Base-by-base conservation (phyloP, 306 rosid genomes). In the Malus orientalis region DNA sequence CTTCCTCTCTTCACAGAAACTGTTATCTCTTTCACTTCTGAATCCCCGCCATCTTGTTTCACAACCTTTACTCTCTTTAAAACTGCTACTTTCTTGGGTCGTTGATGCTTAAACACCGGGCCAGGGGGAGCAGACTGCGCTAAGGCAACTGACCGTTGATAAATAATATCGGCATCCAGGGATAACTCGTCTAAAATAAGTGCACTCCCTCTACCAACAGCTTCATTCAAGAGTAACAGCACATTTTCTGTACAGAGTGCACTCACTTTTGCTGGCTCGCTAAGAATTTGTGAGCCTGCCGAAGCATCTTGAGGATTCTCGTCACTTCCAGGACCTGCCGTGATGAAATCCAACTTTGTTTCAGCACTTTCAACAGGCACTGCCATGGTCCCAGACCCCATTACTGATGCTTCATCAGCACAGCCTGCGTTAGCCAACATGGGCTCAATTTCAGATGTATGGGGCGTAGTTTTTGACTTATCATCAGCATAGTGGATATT, bases 171-270 rank as follows among this genome's bases (percentile, higher is more conserved):
- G 12, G 90, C 93, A 81, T 95, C 93, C 87, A 88, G 80, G 44
- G 81, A 75, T 9, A 74, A 83, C 44, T 85, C 84, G 10, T 86
- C 88, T 76, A 92, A 81, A 65, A 91, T 76, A 79, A 86, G 66
- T 57, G 98, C 98, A 82, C 84, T 80, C 69, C 98, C 97, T 73
- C 81, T 80, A 78, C 79, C 93, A 55, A 90, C 72, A 66, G 99
- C 98, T 91, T 86, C 81, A 63, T 87, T 81, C 81, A 89, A 70
- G 51, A 92, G 89, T 76, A 79, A 80, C 4, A 85, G 81, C 79
- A 94, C 84, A 38, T 38, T 85, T 78, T 83, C 81, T 51, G 70
- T 86, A 82, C 82, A 81, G 6, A 82, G 82, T 30, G 81, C 62
- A 69, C 51, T 73, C 47, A 69, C n/a, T 71, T 44, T 82, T 57